Conservation (phyloP, 352 stramenopile genomes). For the Pythium biforme region DNA sequence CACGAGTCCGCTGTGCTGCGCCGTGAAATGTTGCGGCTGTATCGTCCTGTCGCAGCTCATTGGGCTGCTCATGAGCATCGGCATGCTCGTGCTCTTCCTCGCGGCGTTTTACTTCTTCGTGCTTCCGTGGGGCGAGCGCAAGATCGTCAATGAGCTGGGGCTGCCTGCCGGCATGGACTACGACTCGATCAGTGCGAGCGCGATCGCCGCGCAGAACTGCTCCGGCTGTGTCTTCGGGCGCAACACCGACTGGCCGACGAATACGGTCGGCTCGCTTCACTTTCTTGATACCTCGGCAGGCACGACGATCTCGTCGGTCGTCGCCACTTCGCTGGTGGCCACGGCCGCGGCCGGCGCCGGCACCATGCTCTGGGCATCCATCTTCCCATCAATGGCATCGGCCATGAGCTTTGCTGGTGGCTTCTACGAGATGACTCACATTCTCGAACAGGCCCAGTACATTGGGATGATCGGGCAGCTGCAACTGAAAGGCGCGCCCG, state of each 20-base stretch:
- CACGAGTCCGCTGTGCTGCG: slow-evolving; percentile 54
- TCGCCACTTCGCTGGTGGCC: slow-evolving; percentile 63
- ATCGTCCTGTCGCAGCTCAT: slow-evolving; percentile 72
- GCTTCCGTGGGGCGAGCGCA: slow-evolving; percentile 72
- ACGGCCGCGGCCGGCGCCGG: slow-evolving; percentile 44
- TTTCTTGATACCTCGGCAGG: slow-evolving; percentile 77
- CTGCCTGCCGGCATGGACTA: slow-evolving; percentile 51
- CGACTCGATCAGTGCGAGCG: slow-evolving; percentile 44
- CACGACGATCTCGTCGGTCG: slow-evolving; percentile 56
- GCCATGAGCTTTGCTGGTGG: slow-evolving; percentile 62
- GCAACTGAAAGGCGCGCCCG: slow-evolving; percentile 62
- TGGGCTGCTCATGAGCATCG: slow-evolving; percentile 54
- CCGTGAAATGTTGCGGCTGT: slow-evolving; percentile 75
- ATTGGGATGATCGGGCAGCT: slow-evolving; percentile 84
- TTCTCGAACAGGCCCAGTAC: slow-evolving; percentile 85
- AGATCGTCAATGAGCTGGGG: slow-evolving; percentile 55
- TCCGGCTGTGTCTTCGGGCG: slow-evolving; percentile 81
- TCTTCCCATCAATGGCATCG: slow-evolving; percentile 59
- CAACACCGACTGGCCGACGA: slow-evolving; percentile 84
- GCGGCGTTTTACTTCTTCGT: slow-evolving; percentile 70
- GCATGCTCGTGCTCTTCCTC: slow-evolving; percentile 46
- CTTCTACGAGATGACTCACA: slow-evolving; percentile 87
- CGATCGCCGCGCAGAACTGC: slow-evolving; percentile 64
- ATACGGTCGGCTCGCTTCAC: slow-evolving; percentile 56
- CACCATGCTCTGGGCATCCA: slow-evolving; percentile 77